Percentiles rank a stretch among this genome's conserved stretches.
Evolutionary conservation across 495 filamentous ascomycete species (phyloP).

Genomic region (Daldinia caldariorum): DNA sequence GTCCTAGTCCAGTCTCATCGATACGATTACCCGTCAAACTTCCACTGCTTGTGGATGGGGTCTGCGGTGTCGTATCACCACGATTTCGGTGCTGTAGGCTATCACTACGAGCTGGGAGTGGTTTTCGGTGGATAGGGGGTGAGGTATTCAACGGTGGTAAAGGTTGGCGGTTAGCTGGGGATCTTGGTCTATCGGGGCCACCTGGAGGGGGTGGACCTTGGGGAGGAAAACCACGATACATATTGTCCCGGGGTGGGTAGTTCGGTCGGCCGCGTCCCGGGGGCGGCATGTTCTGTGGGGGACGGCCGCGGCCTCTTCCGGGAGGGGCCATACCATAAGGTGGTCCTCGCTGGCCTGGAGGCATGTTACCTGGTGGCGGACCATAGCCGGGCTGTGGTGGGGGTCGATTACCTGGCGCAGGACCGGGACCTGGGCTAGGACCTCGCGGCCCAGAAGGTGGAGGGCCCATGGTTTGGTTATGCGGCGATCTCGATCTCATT

Average conservation of each 20-base stretch:
- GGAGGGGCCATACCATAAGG: constrained; percentile 45
- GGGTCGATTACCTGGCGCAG: constrained; percentile 41
- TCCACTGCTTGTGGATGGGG: constrained; percentile 61
- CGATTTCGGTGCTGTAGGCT: constrained; percentile 50
- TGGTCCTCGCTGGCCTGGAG: constrained; percentile 44
- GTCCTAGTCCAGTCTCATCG: constrained; percentile 70
- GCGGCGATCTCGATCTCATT: constrained; percentile 52
- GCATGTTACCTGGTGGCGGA: constrained; percentile 35
- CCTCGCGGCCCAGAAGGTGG: constrained; percentile 33
- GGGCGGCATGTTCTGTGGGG: constrained; percentile 47
- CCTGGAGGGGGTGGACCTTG: constrained; percentile 31
- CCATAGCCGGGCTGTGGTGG: constrained; percentile 41
- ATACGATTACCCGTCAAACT: constrained; percentile 72
- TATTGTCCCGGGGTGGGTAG: constrained; percentile 40
- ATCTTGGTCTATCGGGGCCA: constrained; percentile 33
- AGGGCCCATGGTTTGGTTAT: constrained; percentile 40
- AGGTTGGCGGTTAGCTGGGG: constrained; percentile 44
- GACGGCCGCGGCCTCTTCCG: constrained; percentile 50
- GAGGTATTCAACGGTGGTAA: constrained; percentile 49
- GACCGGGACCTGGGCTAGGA: constrained; percentile 39
- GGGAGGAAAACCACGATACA: constrained; percentile 42
- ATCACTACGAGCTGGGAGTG: constrained; percentile 63
- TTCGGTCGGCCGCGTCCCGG: constrained; percentile 39
- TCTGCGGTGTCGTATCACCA: constrained; percentile 43
- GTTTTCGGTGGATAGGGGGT: constrained; percentile 63